A percentile compares a stretch with the other conserved stretches of the same genome.
These are phyloP conservation scores for Wickerhamiella pararugosa DNA, from an alignment of 1,139 yeast species.

Conservation along the genomic window DNA sequence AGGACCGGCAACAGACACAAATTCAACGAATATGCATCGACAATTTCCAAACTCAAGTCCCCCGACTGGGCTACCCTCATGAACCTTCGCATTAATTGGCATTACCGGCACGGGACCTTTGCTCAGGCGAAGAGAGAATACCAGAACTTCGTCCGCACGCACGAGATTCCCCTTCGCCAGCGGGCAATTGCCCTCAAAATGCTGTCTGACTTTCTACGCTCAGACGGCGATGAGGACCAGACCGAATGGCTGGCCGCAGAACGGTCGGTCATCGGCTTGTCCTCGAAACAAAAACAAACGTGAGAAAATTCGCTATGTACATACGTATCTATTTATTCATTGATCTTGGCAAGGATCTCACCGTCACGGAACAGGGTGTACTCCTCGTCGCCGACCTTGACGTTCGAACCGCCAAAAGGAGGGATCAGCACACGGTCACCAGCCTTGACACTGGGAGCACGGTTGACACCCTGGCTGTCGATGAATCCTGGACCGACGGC, in stretches of 20 bases:
- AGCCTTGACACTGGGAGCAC: slow-evolving; percentile 58
- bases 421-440: slow-evolving; percentile 95
- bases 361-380: slow-evolving; percentile 51
- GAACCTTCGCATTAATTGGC: slow-evolving; percentile 14
- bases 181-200: slow-evolving; percentile 10
- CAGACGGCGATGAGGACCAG: neutral
- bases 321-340: slow-evolving; percentile 19
- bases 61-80: slow-evolving; percentile 9
- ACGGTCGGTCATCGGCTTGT: neutral
- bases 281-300: neutral
- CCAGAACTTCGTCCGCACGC: slow-evolving; percentile 7
- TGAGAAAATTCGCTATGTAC: slow-evolving; percentile 5
- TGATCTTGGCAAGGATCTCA: slow-evolving; percentile 85
- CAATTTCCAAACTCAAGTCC: neutral
- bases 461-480: slow-evolving; percentile 22
- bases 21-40: slow-evolving; percentile 4
- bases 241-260: neutral
- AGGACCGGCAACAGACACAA: neutral
- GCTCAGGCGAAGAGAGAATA: slow-evolving; percentile 11
- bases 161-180: slow-evolving; percentile 7
- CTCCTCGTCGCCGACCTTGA: slow-evolving; percentile 67
- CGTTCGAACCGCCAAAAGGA: slow-evolving; percentile 71
- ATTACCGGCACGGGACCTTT: slow-evolving; percentile 11
- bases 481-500: slow-evolving; percentile 48
- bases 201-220: neutral